Evolutionary conservation across 2,329 filamentous ascomycete genomes (phyloP).

Genomic region (Neopestalotiopsis clavispora): DNA sequence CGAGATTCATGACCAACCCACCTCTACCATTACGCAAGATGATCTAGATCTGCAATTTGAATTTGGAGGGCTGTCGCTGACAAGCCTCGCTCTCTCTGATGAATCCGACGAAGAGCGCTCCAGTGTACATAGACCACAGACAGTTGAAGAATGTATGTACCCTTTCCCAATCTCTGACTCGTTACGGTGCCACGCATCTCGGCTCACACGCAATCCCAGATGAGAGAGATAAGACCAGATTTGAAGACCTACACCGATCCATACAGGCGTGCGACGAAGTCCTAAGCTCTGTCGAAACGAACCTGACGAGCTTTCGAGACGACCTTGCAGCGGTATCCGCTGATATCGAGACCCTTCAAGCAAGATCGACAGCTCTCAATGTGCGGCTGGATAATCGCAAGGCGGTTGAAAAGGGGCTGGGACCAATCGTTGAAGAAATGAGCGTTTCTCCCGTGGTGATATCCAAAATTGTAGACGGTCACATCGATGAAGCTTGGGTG

Average conservation of each 20-base stretch:
- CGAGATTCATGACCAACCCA: background rate
- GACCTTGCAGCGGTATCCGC: conserved; percentile 91
- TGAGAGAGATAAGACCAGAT: conserved; percentile 80
- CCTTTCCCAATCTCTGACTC: conserved; percentile 21
- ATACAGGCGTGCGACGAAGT: conserved; percentile 93
- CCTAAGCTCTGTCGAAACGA: conserved; percentile 88
- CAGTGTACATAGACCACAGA: conserved; percentile 58
- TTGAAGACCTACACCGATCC: conserved; percentile 87
- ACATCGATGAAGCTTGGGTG: conserved; percentile 89
- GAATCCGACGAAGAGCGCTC: conserved; percentile 28
- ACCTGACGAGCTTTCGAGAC: conserved; percentile 89
- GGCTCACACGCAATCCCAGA: conserved; percentile 49
- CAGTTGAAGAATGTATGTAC: conserved; percentile 73
- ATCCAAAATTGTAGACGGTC: conserved; percentile 82
- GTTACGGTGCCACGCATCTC: background rate
- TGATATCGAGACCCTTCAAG: conserved; percentile 93
- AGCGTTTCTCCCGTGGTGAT: conserved; percentile 86
- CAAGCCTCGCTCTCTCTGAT: conserved; percentile 64
- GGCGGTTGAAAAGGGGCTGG: conserved; percentile 85
- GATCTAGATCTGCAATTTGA: conserved; percentile 72
- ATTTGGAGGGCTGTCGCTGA: conserved; percentile 78
- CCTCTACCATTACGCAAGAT: conserved; percentile 44
- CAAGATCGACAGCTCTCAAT: conserved; percentile 81
- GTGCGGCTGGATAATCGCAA: conserved; percentile 87
- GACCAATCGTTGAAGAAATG: conserved; percentile 88